Conservation (phyloP, 2,329 filamentous ascomycete species). For the Alternaria sp. region DNA sequence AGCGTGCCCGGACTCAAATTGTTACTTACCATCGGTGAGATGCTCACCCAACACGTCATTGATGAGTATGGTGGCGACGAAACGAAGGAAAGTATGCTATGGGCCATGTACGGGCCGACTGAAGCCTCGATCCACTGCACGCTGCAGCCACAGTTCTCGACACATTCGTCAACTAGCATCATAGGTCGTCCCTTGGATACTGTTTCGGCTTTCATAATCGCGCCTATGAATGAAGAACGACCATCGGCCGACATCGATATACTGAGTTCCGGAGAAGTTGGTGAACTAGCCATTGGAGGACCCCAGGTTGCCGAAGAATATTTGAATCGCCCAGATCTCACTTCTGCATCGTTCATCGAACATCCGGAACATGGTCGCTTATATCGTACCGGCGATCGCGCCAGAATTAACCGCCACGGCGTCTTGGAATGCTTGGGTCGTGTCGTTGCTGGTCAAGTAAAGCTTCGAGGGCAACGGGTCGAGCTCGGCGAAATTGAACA, state of each 20-base stretch:
- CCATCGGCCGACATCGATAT: constrained; percentile 54
- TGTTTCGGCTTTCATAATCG: constrained; percentile 76
- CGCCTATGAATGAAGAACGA: constrained; percentile 46
- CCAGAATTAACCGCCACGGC: constrained; percentile 69
- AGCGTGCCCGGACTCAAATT: constrained; percentile 72
- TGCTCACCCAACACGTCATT: constrained; percentile 80
- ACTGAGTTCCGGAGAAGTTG: constrained; percentile 70
- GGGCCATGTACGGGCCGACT: constrained; percentile 94
- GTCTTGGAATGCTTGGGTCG: constrained; percentile 84
- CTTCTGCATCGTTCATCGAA: constrained; percentile 71
- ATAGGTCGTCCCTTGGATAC: constrained; percentile 83
- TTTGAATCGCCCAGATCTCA: constrained; percentile 80
- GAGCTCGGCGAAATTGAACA: constrained; percentile 70
- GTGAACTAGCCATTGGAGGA: constrained; percentile 83
- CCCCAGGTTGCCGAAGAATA: constrained; percentile 81
- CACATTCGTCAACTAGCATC: constrained; percentile 65
- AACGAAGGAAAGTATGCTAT: constrained; percentile 68
- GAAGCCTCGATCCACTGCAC: constrained; percentile 93
- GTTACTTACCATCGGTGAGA: constrained; percentile 88
- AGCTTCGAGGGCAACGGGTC: constrained; percentile 82
- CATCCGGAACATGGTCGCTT: constrained; percentile 69
- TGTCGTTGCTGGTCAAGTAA: constrained; percentile 81
- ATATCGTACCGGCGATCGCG: constrained; percentile 88
- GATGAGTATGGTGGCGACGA: constrained; percentile 74
- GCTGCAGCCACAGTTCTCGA: constrained; percentile 68